Evolutionary conservation across 1,284 basidiomycete species (phyloP), one percentile per base, ranked within the genome.

Genomic region (Xerocomus minutiporus): DNA sequence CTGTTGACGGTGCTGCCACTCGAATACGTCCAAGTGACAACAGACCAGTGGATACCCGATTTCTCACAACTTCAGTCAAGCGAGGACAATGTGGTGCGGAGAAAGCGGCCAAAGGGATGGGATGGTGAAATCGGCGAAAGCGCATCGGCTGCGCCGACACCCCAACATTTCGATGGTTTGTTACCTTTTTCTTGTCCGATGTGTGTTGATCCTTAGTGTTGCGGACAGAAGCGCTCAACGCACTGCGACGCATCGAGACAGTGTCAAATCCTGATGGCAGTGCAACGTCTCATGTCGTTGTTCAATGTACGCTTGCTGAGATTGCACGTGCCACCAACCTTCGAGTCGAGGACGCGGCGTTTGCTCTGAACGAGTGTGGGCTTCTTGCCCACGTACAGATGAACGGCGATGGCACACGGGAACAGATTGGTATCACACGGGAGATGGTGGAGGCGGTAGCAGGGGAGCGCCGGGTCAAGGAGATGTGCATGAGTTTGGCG

Each of bases 351-450:
- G 95, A 98, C 65, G 82, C 87, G 0, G 87, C 91, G 1, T 91
- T 94, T 67, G 89, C 93, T 1, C 72, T 98, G 51, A 85, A 88
- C 51, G 93, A 97, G 66, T 86, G 89, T 50, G 93, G 93, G 15
- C 73, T 98, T 52, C 75, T 97, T 17, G 71, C 70, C 47, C 71
- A 75, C 39, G 71, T 72, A 47, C 59, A 52, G 41, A 26, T 26
- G 42, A 42, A 48, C 20, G 12, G 58, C 1, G 48, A 54, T 41
- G 48, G 56, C 35, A 45, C 50, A 6, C 32, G n/a, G 43, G 53
- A 56, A 29, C 51, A 55, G 34, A 69, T 90, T 28, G 77, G 87
- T 35, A 76, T 93, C 48, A 83, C 85, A 46, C 74, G 84, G 46
- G 83, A 83, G 62, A 79, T 85, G 77, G 81, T 94, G 2, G 89